Base-by-base conservation (phyloP, 1,139 yeast genomes). In the Hansenula sp. region DNA sequence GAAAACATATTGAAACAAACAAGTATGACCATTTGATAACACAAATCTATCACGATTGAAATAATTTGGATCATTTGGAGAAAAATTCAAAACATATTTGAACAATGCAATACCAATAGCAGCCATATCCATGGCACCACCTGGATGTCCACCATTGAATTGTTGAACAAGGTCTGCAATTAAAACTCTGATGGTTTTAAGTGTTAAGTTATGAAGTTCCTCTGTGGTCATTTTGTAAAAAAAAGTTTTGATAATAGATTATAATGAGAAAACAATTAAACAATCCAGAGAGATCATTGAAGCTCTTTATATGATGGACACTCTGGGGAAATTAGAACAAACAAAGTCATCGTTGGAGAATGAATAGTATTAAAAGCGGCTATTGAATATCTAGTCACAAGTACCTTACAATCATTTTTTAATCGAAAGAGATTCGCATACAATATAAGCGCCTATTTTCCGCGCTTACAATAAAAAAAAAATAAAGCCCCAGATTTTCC, bases 81-180 rank as follows among this genome's bases (percentile, higher is more conserved):
- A 45, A 43, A 52, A 65, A 37, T 48, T 50, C 54, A 65, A 32
- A 51, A 60, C 63, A 44, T 65, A 59, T 37, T 60, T 62, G 64
- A 64, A 65, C 21, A 65, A 48, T 9, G 64, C 64, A 27, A 60
- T 43, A 29, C 66, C 69, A 28, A 65, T 59, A 21, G 69, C 65
- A 6, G 66, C 68, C 69, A 65, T 63, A n/a, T 63, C 69, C 59
- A 64, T 60, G 27, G 69, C 67, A 21, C 64, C 58, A 34, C 68
- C 66, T 13, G 66, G 66, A 41, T 63, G 68, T 21, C 70, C 71
- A 22, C 68, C 66, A 31, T 62, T 61, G 36, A 54, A 62, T 39
- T 62, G 65, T 42, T 62, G 64, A 22, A 62, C 66, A 20, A 61
- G 41, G 40, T 62, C 66, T 14, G 62, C 60, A 26, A 56, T 43